Evolutionary conservation across 176 grass and related monocot species (phyloP), one percentile per base, ranked within the genome.

Genomic region (Aegilops tauschii): DNA sequence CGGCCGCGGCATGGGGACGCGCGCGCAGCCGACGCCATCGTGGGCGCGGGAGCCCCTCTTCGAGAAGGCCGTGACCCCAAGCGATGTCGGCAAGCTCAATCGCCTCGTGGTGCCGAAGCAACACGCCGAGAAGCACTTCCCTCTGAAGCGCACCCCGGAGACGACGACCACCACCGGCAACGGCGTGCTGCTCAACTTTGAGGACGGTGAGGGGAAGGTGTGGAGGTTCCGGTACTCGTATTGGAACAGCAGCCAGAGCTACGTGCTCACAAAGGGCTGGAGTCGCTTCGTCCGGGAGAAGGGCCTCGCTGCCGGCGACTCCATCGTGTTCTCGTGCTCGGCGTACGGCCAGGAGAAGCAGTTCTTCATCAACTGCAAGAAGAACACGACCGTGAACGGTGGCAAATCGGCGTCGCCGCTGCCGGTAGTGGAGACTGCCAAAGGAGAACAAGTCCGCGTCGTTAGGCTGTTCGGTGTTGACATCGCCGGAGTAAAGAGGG

Each of bases 241-340:
- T 80, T 98, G 96, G 96, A 94, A 90, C 75, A 98, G 96, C 78
- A 98, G 96, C 82, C 96, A 98, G 90, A 98, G 96, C 90, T 98
- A 98, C 77, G 96, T 96, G 69, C 89, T 98, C 59, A 98, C 96
- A 61, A 98, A 96, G 69, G 96, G 96, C 0, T 98, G 96, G 96
- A 98, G 96, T 86, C 92, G 90, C 16, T 98, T 95, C 86, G 96
- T 98, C 69, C 65, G 94, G 84, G 96, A 98, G 89, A 98, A 98
- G 88, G 80, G 82, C 1, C 91, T 98, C 77, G 82, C 77, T n/a
- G 93, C 95, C n/a, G 92, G 95, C 13, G 92, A 97, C 85, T 85
- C 91, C 59, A 87, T 97, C 27, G 80, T 89, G 9, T 97, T 97
- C 86, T 94, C 90, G 12, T 79, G 86, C 70, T 93, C 89, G 1